A percentile compares a stretch with the other conserved stretches of the same genome.
phyloP scores from a whole-genome alignment of 208 protist genomes.

The Wallacemonas sp. region DNA sequence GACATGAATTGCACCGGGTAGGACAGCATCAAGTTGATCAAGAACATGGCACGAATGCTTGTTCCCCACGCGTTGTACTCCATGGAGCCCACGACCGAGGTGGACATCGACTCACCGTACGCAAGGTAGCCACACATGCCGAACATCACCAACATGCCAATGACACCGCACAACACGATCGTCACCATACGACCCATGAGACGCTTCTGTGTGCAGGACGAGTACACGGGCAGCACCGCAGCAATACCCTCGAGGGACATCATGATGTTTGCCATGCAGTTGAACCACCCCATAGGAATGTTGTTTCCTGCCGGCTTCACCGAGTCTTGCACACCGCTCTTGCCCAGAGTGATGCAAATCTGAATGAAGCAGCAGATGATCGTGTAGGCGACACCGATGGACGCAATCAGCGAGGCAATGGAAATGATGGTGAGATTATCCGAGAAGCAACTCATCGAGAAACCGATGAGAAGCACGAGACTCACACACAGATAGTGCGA shows the following conservation, averaged over 20 bases:
- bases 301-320: constrained; percentile 18
- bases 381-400: constrained; percentile 57
- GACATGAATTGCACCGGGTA: constrained; percentile 81
- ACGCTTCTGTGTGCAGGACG: constrained; percentile 65
- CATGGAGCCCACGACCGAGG: constrained; percentile 41
- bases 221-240: constrained; percentile 70
- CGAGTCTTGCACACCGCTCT: constrained; percentile 5
- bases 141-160: constrained; percentile 52
- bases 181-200: constrained; percentile 53
- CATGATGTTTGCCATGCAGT: constrained; percentile 79
- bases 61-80: constrained; percentile 44
- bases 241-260: constrained; percentile 78
- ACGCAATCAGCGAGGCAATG: constrained; percentile 58
- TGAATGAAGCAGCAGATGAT: constrained; percentile 42
- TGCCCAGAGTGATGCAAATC: constrained; percentile 19
- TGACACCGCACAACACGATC: constrained; percentile 42
- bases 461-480: constrained; percentile 46
- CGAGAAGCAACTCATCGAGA: constrained; percentile 61
- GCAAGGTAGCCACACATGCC: constrained; percentile 71
- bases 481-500: constrained; percentile 45
- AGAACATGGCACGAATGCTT: constrained; percentile 38
- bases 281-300: constrained; percentile 52
- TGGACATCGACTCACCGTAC: constrained; percentile 36
- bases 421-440: constrained; percentile 57
- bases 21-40: constrained; percentile 61